These are phyloP conservation scores for Diaporthe ampelina DNA, from an alignment of 2,329 filamentous ascomycete species.

Conservation along the genomic window DNA sequence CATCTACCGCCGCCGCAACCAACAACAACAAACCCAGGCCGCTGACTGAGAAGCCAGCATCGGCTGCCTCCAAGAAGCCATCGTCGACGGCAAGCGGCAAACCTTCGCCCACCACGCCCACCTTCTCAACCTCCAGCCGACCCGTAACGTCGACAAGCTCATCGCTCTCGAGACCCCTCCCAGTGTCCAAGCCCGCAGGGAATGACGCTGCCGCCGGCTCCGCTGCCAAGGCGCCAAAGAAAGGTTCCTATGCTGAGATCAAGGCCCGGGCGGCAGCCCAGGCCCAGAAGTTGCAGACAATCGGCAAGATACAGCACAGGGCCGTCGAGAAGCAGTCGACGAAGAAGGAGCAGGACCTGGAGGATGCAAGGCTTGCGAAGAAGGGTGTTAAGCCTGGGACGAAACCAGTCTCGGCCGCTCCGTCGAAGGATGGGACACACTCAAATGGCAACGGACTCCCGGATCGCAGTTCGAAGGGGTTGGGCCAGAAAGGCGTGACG, in stretches of 20 bases:
- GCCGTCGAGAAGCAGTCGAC: conserved; percentile 74
- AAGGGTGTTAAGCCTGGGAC: conserved; percentile 41
- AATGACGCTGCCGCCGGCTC: conserved; percentile 52
- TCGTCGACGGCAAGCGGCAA: conserved; percentile 29
- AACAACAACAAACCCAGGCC: conserved; percentile 43
- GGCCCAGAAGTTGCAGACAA: conserved; percentile 70
- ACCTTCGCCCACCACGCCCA: conserved; percentile 37
- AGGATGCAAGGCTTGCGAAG: conserved; percentile 52
- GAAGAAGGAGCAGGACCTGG: conserved; percentile 67
- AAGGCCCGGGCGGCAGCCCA: conserved; percentile 79
- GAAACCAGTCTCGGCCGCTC: conserved; percentile 17
- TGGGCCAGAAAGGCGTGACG: conserved; percentile 26
- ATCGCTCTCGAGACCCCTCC: conserved; percentile 5
- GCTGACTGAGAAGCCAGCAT: conserved; percentile 42
- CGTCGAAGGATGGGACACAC: conserved; percentile 43
- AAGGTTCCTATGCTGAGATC: conserved; percentile 81
- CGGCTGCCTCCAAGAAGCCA: conserved; percentile 39
- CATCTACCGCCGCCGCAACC: conserved; percentile 43
- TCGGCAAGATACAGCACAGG: conserved; percentile 83
- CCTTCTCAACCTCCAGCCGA: conserved; percentile 29
- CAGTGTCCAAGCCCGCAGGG: conserved; percentile 32
- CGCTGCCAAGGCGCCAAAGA: conserved; percentile 69
- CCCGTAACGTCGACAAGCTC: conserved; percentile 21
- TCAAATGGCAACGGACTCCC: conserved; percentile 31
- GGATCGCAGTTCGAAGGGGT: conserved; percentile 28